phyloP scores from a whole-genome alignment of 2,329 filamentous ascomycete genomes.

The Colletotrichum salicis region DNA sequence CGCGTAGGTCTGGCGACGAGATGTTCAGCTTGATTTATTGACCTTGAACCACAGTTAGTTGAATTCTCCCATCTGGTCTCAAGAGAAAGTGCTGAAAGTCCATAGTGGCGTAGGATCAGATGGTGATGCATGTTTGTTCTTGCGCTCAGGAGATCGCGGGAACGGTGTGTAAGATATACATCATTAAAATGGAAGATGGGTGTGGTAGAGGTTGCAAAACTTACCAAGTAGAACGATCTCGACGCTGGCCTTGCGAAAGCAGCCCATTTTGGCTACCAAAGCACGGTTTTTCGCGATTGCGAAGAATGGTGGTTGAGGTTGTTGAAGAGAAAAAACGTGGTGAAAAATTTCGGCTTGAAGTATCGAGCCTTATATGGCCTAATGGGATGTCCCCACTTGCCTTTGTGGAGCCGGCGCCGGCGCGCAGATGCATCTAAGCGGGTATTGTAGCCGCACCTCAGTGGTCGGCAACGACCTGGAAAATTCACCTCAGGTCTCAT shows the following conservation, averaged over 20 bases:
- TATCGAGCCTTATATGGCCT: slow-evolving; percentile 18
- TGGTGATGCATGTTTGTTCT: slow-evolving; percentile 81
- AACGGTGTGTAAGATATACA: slow-evolving; percentile 66
- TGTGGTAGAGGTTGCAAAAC: slow-evolving; percentile 29
- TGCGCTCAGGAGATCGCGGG: slow-evolving; percentile 70
- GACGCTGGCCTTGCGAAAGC: background rate
- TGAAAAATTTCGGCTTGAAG: slow-evolving; percentile 38
- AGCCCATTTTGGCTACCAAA: background rate
- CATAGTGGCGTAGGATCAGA: slow-evolving; percentile 61
- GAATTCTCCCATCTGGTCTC: background rate
- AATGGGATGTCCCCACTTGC: slow-evolving; percentile 13
- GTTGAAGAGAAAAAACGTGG: background rate
- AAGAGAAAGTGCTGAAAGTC: background rate
- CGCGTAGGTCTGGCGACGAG: background rate
- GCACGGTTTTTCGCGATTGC: background rate
- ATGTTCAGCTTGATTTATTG: background rate
- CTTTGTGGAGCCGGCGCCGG: background rate
- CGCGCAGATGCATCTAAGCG: background rate
- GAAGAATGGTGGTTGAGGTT: background rate
- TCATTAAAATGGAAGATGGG: slow-evolving; percentile 51
- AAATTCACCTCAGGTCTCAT: slow-evolving; percentile 4
- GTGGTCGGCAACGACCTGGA: background rate
- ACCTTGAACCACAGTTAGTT: background rate
- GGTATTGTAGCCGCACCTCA: background rate
- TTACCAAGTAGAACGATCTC: slow-evolving; percentile 36